Base-by-base conservation (phyloP, 2,329 filamentous ascomycete species). In the Tolypocladium sp. region DNA sequence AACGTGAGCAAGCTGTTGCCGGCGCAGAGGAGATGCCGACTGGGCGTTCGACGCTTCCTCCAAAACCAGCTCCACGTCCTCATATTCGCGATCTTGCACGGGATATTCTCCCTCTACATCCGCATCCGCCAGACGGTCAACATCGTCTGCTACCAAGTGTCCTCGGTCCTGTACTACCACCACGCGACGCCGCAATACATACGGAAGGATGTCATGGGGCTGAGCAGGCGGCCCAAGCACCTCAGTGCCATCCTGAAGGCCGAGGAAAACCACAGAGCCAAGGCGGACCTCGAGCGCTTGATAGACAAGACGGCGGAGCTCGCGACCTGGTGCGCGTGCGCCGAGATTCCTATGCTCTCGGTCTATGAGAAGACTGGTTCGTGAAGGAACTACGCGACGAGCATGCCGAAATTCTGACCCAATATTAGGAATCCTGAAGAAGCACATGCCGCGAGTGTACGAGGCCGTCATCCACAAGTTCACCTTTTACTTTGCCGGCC, bases 181-280 rank as follows among this genome's bases (percentile, higher is more conserved):
- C 94, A 99, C 74, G 90, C 91, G 57, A 96, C 93, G 0, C 94
- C 94, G 9, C 91, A 96, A 70, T 85, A 96, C 70, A 96, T 99
- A 66, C 86, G 88, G 68, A 87, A 89, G 68, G 94, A 99, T 75
- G 88, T 97, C 33, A 85, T 85, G 71, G 81, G 82, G 12, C 74
- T 99, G 59, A 82, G 79, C 60, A 85, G 88, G 66, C 75, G 95
- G 61, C 94, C 94, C 2, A 84, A 89, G 64, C 94, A 99, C 70
- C 73, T 99, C 56, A 97, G 92, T 69, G 88, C 96, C 13, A 87
- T 97, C 58, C 76, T 99, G 60, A 88, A 87, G 60, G 78, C 90
- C 55, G 86, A 93, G 67, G 80, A 87, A 70, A 84, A 88, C 60
- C 80, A 87, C 60, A 80, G 86, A 69, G 81, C 88, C 67, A 82